phyloP scores from a whole-genome alignment of 495 filamentous ascomycete genomes.

The Neurospora hispaniola region DNA sequence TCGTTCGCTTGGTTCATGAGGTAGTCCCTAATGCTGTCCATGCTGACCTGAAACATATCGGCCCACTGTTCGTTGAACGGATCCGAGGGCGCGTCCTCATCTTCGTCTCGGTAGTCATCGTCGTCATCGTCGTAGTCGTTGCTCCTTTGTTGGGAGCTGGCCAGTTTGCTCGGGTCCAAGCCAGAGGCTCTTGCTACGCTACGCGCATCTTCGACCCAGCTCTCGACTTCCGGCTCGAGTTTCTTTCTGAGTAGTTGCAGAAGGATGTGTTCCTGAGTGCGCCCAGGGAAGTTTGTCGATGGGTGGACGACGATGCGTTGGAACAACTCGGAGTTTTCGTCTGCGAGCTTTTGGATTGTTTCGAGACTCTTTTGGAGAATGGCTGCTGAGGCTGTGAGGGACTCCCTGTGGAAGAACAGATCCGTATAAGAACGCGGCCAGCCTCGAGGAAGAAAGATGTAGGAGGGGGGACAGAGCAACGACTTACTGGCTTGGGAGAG shows the following conservation, averaged over 20 bases:
- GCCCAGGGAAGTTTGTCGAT: constrained; percentile 62
- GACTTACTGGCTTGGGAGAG: constrained; percentile 28
- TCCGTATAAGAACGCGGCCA: not conserved
- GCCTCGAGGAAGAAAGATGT: not conserved
- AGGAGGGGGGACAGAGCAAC: not conserved
- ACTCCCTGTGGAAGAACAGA: constrained; percentile 38
- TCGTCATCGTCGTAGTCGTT: constrained; percentile 13
- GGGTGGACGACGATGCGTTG: constrained; percentile 58
- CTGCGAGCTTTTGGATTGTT: constrained; percentile 46
- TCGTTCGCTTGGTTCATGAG: constrained; percentile 39
- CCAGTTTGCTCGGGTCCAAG: constrained; percentile 12
- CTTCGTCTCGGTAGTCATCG: constrained; percentile 16
- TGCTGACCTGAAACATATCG: constrained; percentile 29
- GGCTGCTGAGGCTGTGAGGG: constrained; percentile 54
- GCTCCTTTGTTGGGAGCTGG: not conserved
- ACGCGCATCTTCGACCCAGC: constrained; percentile 56
- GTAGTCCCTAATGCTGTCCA: constrained; percentile 28
- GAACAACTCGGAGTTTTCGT: constrained; percentile 49
- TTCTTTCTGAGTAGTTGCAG: constrained; percentile 66
- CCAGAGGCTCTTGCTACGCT: constrained; percentile 19
- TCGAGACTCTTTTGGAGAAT: constrained; percentile 57
- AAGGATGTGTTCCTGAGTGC: constrained; percentile 53
- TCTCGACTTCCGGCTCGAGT: constrained; percentile 62
- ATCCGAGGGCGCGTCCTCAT: constrained; percentile 24
- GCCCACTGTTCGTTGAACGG: constrained; percentile 32